These are phyloP conservation scores for Solanum corneliomulleri DNA, from an alignment of 257 asterid species.

Conservation along the genomic window DNA sequence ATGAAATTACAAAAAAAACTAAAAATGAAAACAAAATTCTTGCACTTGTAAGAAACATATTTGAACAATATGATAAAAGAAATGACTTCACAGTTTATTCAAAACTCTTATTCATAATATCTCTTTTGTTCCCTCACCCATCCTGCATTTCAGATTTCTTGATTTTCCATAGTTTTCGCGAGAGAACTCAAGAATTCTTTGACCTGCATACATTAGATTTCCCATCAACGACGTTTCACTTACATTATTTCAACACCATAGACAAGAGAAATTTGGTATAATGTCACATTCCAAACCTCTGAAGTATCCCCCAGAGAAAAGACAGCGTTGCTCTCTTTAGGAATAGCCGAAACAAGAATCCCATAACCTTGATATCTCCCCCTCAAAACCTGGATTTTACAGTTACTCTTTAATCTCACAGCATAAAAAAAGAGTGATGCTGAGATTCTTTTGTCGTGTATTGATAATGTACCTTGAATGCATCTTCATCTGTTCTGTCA, in stretches of 20 bases:
- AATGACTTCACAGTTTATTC: not conserved
- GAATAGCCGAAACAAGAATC: slow-evolving; percentile 56
- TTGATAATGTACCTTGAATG: slow-evolving; percentile 52
- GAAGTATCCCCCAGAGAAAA: slow-evolving; percentile 78
- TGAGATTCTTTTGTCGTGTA: not conserved
- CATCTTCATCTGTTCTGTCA: slow-evolving; percentile 89
- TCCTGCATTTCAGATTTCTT: not conserved
- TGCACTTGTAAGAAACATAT: not conserved
- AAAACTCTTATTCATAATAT: not conserved
- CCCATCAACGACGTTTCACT: not conserved
- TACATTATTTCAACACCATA: not conserved
- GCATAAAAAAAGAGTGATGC: not conserved
- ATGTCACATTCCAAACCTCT: slow-evolving; percentile 39
- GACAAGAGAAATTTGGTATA: not conserved
- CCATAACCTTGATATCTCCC: slow-evolving; percentile 60
- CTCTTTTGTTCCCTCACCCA: not conserved
- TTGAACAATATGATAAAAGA: not conserved
- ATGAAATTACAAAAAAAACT: not conserved
- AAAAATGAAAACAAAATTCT: not conserved
- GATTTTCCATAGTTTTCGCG: slow-evolving; percentile 35
- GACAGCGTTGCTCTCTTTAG: slow-evolving; percentile 76
- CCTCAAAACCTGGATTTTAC: slow-evolving; percentile 36
- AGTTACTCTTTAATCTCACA: not conserved
- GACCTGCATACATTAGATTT: slow-evolving; percentile 27
- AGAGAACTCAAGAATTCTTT: slow-evolving; percentile 50